Percentiles rank a stretch among this genome's conserved stretches.
Conservation (phyloP, 305 asterid species). For the Lippia alba region DNA sequence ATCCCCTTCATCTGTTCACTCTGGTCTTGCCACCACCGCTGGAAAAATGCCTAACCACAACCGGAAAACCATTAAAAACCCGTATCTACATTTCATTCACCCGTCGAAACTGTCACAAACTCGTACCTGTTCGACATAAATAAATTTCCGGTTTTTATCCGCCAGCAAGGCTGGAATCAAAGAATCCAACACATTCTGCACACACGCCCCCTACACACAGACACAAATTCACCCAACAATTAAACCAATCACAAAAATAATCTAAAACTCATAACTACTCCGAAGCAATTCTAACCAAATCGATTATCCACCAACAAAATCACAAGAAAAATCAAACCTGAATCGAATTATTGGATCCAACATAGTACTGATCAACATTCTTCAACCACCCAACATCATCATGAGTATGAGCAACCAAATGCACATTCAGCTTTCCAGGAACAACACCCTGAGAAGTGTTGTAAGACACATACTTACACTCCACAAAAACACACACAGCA, state of each 20-base stretch:
- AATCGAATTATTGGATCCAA: conserved; percentile 87
- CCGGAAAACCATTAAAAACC: conserved; percentile 25
- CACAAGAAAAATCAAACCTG: conserved; percentile 52
- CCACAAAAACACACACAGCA: conserved; percentile 48
- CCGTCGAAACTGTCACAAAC: conserved; percentile 7
- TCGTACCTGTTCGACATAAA: conserved; percentile 83
- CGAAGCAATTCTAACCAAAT: conserved; percentile 10
- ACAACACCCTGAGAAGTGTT: conserved; percentile 70
- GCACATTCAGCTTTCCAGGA: conserved; percentile 84
- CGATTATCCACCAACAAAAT: background rate
- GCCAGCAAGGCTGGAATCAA: conserved; percentile 82
- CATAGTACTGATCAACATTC: conserved; percentile 96
- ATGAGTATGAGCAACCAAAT: conserved; percentile 92
- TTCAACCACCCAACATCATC: conserved; percentile 99
- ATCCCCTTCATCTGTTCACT: conserved; percentile 62
- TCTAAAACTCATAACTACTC: background rate
- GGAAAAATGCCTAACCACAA: conserved; percentile 85
- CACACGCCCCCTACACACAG: conserved; percentile 82
- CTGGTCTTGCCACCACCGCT: conserved; percentile 98
- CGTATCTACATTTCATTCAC: conserved; percentile 23
- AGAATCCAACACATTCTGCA: conserved; percentile 93
- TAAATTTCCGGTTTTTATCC: conserved; percentile 77
- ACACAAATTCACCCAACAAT: conserved; percentile 23
- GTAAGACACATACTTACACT: conserved; percentile 78
- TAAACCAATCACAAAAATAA: conserved; percentile 9